Evolutionary conservation across 306 rosid species (phyloP), one percentile per base, ranked within the genome.

Genomic region (Benincasa hispida): DNA sequence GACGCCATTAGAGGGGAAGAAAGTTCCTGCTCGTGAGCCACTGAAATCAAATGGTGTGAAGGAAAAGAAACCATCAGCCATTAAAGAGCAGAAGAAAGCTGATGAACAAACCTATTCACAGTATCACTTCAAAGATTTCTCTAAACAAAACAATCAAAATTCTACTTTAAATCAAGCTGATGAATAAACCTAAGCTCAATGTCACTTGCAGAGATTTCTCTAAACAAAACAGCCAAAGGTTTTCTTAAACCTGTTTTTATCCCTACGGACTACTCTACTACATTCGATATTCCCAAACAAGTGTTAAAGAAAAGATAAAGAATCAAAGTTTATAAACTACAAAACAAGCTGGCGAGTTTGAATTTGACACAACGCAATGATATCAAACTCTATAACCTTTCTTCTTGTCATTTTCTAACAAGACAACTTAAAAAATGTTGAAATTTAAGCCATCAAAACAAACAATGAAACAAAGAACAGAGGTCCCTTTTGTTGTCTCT

Each of bases 51-150:
- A 84, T 19, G 86, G 79, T 17, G 85, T 15, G 78, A 77, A 53
- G 41, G 83, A 72, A 83, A 84, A 83, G 22, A 53, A 82, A 35
- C 37, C 80, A 34, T 78, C 60, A 32, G 61, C 80, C 93, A 88
- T 87, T 48, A 67, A 11, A 28, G 27, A 67, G 47, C 25, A 50
- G 1, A 30, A 17, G 76, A 61, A 72, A 51, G 22, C 60, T 18
- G 61, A 72, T 27, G 60, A 72, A 48, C 19, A 50, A 72, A 28
- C 76, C 58, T 8, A 50, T 17, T 2, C 17, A 17, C 58, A 28
- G 7, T 70, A 1, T 24, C 37, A 25, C 37, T 2, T 8, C 54
- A 69, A 8, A 68, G 21, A 50, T 17, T 3, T 42, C 15, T 69
- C 53, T 41, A 67, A 67, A 67, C 74, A 69, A 69, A 42, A 42